Evolutionary conservation across 1,284 basidiomycete species (phyloP), one percentile per base, ranked within the genome.

Genomic region (Violaceomyces palustris): DNA sequence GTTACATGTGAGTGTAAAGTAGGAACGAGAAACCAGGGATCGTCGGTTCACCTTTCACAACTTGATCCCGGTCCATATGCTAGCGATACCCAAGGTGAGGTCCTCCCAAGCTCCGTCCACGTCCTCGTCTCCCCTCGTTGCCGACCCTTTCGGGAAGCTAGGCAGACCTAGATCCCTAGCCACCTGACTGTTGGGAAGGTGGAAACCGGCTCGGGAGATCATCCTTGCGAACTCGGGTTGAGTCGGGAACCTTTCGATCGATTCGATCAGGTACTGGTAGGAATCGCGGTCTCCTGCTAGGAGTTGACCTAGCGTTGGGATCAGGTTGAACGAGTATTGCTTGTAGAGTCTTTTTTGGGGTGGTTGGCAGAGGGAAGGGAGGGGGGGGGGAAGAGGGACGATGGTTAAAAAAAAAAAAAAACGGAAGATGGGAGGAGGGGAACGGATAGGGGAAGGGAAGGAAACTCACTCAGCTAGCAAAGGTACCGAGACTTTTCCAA

Each of bases 321-420:
- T 92, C 48, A 97, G 81, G 5, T 87, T 84, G 81, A 98, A 98
- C 10, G 93, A 97, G 75, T 96, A 98, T 63, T 89, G 85, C 63
- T 91, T 86, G 76, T 99, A 99, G 3, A 87, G 56, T 55, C 92
- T 96, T 71, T 2, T 14, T 27, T n/a, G n/a, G 28, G 27, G 28
- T 21, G 28, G 24, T 11, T 28, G 22, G 17, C 1, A 17, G 35
- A 23, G 7, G 17, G 15, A 37, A 30, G 28, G 23, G 35, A 23
- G 7, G 8, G 35, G 35, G 7, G 23, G n/a, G 36, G 15, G 19
- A 24, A 34, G 17, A 32, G 5, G 37, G 23, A 24, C 27, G 38
- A 21, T 19, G 7, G 29, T 14, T 18, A 31, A 36, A 10, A 39
- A 19, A 14, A 35, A 21, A 22, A 29, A 35, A 15, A 26, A 38